Percentiles rank a stretch among this genome's conserved stretches.
Conservation (phyloP, 139 green algal genomes). For the Chlamydomonas applanata region DNA sequence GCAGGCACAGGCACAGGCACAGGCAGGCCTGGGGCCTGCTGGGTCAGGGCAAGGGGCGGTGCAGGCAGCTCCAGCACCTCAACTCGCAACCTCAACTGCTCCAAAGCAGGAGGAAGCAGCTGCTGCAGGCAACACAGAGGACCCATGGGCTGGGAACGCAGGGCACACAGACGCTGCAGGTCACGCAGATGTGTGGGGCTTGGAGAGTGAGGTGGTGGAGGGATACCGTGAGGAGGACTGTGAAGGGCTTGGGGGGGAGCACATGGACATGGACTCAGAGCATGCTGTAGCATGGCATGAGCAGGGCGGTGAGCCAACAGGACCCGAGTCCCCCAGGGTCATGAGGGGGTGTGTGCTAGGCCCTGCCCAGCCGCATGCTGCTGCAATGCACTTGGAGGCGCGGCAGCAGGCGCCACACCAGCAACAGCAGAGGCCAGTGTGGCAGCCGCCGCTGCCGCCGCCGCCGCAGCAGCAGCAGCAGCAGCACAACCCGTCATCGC, state of each 20-base stretch:
- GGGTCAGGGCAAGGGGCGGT: too few species aligned
- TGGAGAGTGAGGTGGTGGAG: not conserved
- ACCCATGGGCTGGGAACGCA: too few species aligned
- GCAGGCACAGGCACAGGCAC: too few species aligned
- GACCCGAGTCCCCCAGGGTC: not conserved
- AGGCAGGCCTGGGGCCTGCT: too few species aligned
- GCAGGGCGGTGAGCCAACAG: not conserved
- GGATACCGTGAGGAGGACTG: not conserved
- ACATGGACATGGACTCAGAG: not conserved
- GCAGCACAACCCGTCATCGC: not conserved
- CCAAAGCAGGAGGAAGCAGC: too few species aligned
- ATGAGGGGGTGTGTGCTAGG: not conserved
- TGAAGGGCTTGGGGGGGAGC: not conserved
- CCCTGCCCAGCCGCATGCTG: not conserved
- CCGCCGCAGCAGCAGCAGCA: not conserved
- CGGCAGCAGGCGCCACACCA: not conserved
- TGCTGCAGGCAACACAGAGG: too few species aligned
- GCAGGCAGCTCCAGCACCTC: too few species aligned
- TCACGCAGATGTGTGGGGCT: not conserved
- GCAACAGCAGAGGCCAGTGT: not conserved
- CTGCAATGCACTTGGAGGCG: not conserved
- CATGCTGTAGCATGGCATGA: too few species aligned
- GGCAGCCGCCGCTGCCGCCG: slow-evolving; percentile 21
- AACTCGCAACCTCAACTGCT: too few species aligned
- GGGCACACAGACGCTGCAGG: too few species aligned